Evolutionary conservation across 2,329 filamentous ascomycete genomes (phyloP).

Genomic region (Pleochaeta shiraiana): DNA sequence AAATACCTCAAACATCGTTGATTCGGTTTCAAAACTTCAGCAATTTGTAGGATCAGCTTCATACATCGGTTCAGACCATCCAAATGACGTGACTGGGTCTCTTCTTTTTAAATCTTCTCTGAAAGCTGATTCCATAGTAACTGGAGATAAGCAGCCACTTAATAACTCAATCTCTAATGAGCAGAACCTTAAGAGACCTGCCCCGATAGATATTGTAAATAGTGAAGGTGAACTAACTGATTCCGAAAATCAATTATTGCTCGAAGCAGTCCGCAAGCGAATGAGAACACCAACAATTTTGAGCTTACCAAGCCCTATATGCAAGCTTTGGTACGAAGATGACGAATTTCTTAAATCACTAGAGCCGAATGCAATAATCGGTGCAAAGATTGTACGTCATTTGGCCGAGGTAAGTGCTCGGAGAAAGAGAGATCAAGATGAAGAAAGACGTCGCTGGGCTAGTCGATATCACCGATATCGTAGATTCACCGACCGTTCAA

Average conservation of each 20-base stretch:
- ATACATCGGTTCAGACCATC: background rate
- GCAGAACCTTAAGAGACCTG: background rate
- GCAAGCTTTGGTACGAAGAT: conserved; percentile 13
- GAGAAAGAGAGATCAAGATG: conserved; percentile 11
- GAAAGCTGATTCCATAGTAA: background rate
- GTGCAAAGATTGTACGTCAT: conserved; percentile 9
- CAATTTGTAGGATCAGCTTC: too few species aligned
- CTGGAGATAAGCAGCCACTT: background rate
- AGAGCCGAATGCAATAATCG: conserved; percentile 8
- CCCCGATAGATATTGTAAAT: conserved; percentile 4
- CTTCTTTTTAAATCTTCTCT: conserved; percentile 1
- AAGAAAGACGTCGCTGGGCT: conserved; percentile 13
- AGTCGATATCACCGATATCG: conserved; percentile 14
- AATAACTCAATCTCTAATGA: background rate
- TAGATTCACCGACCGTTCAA: conserved; percentile 15
- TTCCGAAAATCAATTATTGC: conserved; percentile 10
- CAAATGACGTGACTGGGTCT: background rate
- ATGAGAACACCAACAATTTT: conserved; percentile 17
- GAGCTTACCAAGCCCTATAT: conserved; percentile 12
- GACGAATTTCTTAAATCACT: conserved; percentile 12
- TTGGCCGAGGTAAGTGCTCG: conserved; percentile 7
- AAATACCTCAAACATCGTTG: background rate
- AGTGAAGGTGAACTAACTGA: conserved; percentile 11
- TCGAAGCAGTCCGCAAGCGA: conserved; percentile 14
- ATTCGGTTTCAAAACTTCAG: background rate